Base-by-base conservation (phyloP, 805 yeast species). In the Lipomyces chichibuensis region DNA sequence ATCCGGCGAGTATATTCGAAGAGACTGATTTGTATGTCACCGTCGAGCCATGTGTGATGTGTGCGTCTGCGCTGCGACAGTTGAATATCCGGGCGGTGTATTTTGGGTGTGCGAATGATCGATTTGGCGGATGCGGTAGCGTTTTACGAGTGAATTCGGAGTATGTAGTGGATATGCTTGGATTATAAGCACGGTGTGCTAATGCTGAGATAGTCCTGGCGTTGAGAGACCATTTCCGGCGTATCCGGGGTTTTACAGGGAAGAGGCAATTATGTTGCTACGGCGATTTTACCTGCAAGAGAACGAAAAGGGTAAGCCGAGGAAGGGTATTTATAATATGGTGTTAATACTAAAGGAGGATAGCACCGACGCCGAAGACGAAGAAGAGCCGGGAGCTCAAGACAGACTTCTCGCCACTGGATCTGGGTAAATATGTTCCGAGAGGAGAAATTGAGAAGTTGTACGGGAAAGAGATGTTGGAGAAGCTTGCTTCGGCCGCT, bases 11-110 rank as follows among this genome's bases (percentile, higher is more conserved):
- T 4, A 69, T 77, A 9, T 85, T 91, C 73, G 73, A 77, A 51
- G 84, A 87, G 32, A 81, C 90, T 2, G 87, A 86, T 37, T 81
- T 95, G 7, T 94, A 92, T 77, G 99, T 95, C 32, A 92, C 98
- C 0, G 98, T 95, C 0, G 99, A 95, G 77, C 99, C 99, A 0
- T 95, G 99, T 76, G 89, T 95, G 7, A 95, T 95, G 99, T 95
- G 99, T 80, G 98, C 97, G 0, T 87, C 95, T 53, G 92, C 97
- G 2, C 78, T 95, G 53, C 83, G 93, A 66, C 99, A 95, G 73
- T 76, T 93, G 57, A 88, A 89, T 1, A 86, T 95, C 11, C 78
- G 85, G 37, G 80, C 81, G 53, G 97, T 94, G 1, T 87, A 87
- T 57, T 95, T 91, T 74, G 98, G 99, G 0, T 93, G 97, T 74